Evolutionary conservation across 2,329 filamentous ascomycete genomes (phyloP).

Genomic region (Capronia coronata): DNA sequence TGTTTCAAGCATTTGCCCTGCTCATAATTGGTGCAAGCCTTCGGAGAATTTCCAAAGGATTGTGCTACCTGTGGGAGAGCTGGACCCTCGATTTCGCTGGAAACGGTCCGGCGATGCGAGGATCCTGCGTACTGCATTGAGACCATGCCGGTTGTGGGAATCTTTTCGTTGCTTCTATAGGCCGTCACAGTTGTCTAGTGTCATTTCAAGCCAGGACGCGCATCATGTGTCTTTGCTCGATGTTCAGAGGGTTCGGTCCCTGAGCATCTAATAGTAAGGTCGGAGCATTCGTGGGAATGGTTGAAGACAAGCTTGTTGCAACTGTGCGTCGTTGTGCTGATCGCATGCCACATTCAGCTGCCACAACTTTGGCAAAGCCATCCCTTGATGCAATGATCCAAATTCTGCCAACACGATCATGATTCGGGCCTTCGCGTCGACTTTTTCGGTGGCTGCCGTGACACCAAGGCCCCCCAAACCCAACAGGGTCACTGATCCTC

Average conservation of each 20-base stretch:
- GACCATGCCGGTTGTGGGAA: neutral
- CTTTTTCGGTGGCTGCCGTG: neutral
- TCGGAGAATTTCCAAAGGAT: constrained; percentile 10
- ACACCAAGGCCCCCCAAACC: neutral
- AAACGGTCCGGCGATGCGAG: constrained; percentile 15
- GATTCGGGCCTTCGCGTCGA: neutral
- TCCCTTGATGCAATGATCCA: neutral
- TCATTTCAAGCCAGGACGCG: constrained; percentile 1
- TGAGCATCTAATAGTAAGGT: neutral
- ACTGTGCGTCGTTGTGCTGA: neutral
- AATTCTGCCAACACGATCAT: neutral
- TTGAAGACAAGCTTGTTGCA: neutral
- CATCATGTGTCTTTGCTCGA: neutral
- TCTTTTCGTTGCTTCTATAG: too few species aligned
- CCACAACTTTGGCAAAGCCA: too few species aligned
- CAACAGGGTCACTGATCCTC: neutral
- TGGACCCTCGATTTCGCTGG: neutral
- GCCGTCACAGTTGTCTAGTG: neutral
- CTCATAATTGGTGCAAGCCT: neutral
- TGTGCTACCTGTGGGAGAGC: neutral
- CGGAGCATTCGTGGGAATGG: neutral
- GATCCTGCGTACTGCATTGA: neutral
- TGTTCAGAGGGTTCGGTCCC: too few species aligned
- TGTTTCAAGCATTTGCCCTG: neutral
- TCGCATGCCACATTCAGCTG: neutral